Evolutionary conservation across 257 asterid genomes (phyloP).

Genomic region (Anisodus acutangulus): DNA sequence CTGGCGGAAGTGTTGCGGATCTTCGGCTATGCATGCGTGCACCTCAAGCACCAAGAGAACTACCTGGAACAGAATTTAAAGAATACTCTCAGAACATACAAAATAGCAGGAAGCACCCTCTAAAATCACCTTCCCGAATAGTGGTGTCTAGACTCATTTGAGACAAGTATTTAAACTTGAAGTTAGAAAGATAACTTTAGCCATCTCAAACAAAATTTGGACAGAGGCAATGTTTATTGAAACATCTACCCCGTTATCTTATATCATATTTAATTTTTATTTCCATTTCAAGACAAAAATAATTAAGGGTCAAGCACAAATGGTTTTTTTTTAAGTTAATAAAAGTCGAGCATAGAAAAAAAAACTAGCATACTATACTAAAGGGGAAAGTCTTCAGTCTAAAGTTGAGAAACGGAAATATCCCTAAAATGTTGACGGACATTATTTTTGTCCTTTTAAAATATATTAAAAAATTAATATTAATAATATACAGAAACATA

Average conservation of each 20-base stretch:
- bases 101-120: slow-evolving; percentile 8
- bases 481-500: not conserved
- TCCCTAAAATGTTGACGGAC: not conserved
- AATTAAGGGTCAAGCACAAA: not conserved
- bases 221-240: not conserved
- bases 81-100: slow-evolving; percentile 17
- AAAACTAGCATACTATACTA: not conserved
- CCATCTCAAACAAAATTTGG: slow-evolving; percentile 6
- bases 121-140: not conserved
- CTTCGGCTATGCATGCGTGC: slow-evolving; percentile 96
- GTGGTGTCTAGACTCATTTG: not conserved
- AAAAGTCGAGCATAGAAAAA: not conserved
- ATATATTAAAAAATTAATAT: not conserved
- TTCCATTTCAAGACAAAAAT: slow-evolving; percentile 8
- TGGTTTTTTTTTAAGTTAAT: not conserved
- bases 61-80: slow-evolving; percentile 54
- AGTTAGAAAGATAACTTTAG: slow-evolving; percentile 2
- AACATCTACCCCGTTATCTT: slow-evolving; percentile 11
- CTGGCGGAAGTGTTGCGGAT: slow-evolving; percentile 78
- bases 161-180: not conserved
- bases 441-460: not conserved
- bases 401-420: not conserved
- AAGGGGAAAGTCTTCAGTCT: not conserved
- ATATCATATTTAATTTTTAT: not conserved
- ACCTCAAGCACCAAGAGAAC: slow-evolving; percentile 97